Evolutionary conservation across 768 basidiomycete genomes (phyloP).

Genomic region (Suillus lakei): DNA sequence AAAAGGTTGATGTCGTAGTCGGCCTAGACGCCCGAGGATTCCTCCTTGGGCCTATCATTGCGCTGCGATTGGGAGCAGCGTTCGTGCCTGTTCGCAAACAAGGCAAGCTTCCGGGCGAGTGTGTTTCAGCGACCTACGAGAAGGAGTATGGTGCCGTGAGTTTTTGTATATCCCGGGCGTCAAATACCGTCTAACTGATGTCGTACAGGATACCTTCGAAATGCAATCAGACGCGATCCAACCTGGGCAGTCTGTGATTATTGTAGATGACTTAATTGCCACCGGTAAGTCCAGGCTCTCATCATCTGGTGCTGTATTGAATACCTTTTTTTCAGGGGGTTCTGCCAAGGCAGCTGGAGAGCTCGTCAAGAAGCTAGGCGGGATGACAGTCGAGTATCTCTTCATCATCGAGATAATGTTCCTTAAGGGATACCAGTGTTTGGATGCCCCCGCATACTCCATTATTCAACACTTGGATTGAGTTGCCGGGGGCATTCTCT

Average conservation of each 20-base stretch:
- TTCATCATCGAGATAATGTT: conserved; percentile 89
- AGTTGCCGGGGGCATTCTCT: conserved; percentile 15
- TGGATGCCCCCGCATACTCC: conserved; percentile 89
- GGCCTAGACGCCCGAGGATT: conserved; percentile 97
- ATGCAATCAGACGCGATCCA: conserved; percentile 89
- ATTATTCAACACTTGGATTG: conserved; percentile 78
- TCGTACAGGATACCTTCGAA: conserved; percentile 86
- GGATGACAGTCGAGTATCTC: conserved; percentile 87
- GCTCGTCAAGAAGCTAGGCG: conserved; percentile 82
- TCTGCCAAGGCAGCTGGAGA: conserved; percentile 93
- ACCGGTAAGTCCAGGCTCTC: conserved; percentile 63
- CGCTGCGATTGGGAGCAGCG: conserved; percentile 86
- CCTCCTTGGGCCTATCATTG: conserved; percentile 91
- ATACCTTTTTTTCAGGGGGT: conserved; percentile 60
- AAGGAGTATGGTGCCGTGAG: conserved; percentile 93
- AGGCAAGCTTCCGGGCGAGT: conserved; percentile 93
- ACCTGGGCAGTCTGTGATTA: conserved; percentile 80
- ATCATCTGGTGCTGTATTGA: conserved; percentile 1
- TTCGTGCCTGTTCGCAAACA: conserved; percentile 95
- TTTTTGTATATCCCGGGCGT: conserved; percentile 12
- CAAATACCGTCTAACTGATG: conserved; percentile 9
- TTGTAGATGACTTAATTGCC: conserved; percentile 95
- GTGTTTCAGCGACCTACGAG: conserved; percentile 74
- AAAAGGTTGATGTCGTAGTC: conserved; percentile 90
- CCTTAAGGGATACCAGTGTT: conserved; percentile 74